A percentile compares a stretch with the other conserved stretches of the same genome.
Evolutionary conservation across 2,329 filamentous ascomycete genomes (phyloP).

Genomic region (Alternaria panax): DNA sequence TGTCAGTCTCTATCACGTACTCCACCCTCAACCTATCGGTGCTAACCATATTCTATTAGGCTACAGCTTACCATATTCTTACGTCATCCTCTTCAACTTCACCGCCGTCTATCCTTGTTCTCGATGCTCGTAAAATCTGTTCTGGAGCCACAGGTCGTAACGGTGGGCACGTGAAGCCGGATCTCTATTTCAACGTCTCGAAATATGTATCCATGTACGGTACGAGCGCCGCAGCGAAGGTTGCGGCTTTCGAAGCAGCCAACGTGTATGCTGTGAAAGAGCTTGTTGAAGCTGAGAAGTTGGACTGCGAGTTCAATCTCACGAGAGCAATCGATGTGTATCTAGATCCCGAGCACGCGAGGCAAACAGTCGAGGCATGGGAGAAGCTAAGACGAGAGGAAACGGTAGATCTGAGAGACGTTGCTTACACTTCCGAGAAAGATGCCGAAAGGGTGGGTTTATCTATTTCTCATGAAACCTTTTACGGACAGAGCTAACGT

Average conservation of each 20-base stretch:
- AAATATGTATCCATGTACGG: slow-evolving; percentile 1
- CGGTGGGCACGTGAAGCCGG: slow-evolving; percentile 56
- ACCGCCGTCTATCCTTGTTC: slow-evolving; percentile 8
- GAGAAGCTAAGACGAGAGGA: neutral
- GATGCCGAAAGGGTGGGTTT: neutral
- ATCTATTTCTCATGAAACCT: too few relatives aligned
- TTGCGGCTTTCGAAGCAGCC: too few relatives aligned
- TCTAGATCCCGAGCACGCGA: slow-evolving; percentile 1
- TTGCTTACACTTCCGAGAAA: neutral
- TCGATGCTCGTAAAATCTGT: slow-evolving; percentile 60
- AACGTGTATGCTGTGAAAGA: too few relatives aligned
- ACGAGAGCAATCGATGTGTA: slow-evolving; percentile 6
- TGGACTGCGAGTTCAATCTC: neutral
- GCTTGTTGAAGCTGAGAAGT: too few relatives aligned
- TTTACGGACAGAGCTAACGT: neutral
- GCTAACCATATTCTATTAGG: neutral
- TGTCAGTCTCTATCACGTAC: neutral
- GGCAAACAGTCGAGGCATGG: neutral
- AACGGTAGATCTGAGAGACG: neutral
- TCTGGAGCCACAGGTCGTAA: slow-evolving; percentile 63
- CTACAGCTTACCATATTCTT: slow-evolving; percentile 3
- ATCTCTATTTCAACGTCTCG: slow-evolving; percentile 4
- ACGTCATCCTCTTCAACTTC: neutral
- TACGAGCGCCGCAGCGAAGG: too few relatives aligned
- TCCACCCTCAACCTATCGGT: neutral